Evolutionary conservation across 2,329 filamentous ascomycete species (phyloP).

Genomic region (Ophiostoma populinum): DNA sequence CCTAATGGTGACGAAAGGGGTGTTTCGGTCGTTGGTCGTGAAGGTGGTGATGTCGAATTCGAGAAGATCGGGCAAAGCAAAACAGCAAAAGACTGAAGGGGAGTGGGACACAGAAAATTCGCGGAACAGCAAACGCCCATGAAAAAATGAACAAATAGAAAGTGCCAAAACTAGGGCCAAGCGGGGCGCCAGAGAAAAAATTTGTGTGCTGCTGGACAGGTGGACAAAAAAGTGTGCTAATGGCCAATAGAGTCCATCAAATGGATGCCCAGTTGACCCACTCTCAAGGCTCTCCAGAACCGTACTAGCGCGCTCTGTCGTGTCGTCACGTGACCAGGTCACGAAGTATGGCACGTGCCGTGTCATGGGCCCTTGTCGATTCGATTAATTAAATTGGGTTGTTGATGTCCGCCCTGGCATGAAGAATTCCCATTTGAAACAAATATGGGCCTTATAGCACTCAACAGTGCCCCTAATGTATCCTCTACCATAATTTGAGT

Average conservation of each 20-base stretch:
- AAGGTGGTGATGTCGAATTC: conserved; percentile 6
- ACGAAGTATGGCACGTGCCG: too few relatives aligned
- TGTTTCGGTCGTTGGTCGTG: conserved; percentile 8
- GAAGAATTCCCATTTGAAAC: too few relatives aligned
- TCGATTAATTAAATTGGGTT: too few relatives aligned
- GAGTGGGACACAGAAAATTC: conserved; percentile 5
- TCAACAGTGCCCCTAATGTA: too few relatives aligned
- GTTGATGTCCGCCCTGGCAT: too few relatives aligned
- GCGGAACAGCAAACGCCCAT: conserved; percentile 1
- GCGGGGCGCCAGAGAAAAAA: conserved; percentile 8
- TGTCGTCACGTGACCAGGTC: too few relatives aligned
- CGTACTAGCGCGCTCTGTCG: too few relatives aligned
- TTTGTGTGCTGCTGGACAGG: conserved; percentile 9
- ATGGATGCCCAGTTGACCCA: too few relatives aligned
- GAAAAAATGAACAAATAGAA: conserved; percentile 4
- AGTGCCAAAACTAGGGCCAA: conserved; percentile 9
- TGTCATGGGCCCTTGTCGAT: too few relatives aligned
- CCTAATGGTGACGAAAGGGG: conserved; percentile 9
- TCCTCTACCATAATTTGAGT: too few relatives aligned
- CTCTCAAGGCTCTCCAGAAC: too few relatives aligned
- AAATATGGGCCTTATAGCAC: too few relatives aligned
- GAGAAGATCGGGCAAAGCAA: conserved; percentile 3
- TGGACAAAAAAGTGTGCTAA: conserved; percentile 3
- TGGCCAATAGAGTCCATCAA: conserved; percentile 10
- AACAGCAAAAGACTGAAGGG: conserved; percentile 1